Conservation (phyloP, 371 early-diverging fungal species). For the Dinochytrium kinnereticum region DNA sequence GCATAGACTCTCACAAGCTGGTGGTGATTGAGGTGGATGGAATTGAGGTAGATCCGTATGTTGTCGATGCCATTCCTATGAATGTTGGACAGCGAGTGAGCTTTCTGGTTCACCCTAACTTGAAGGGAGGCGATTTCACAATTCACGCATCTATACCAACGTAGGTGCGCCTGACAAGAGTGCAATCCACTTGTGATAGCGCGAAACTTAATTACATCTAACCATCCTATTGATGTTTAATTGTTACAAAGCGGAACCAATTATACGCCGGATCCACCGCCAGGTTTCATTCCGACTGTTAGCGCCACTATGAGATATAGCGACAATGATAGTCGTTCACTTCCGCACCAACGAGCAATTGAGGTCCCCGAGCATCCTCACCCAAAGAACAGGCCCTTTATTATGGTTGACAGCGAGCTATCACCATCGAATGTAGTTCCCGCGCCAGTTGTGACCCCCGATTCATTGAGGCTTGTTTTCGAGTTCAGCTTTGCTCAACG, state of each 20-base stretch:
- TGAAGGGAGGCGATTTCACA: background rate
- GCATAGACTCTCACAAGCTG: conserved; percentile 77
- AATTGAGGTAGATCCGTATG: conserved; percentile 56
- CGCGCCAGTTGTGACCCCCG: conserved; percentile 8
- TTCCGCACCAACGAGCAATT: background rate
- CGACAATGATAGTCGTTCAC: background rate
- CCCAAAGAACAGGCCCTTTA: background rate
- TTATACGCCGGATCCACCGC: background rate
- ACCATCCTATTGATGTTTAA: conserved; percentile 79
- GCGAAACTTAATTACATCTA: no score
- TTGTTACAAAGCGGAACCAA: background rate
- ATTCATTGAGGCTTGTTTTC: conserved; percentile 4
- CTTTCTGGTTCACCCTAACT: conserved; percentile 48
- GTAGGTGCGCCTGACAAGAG: no score
- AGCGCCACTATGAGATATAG: background rate
- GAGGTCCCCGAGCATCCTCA: no score
- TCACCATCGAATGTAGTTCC: background rate
- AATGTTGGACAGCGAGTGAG: conserved; percentile 45
- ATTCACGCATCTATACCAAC: conserved; percentile 43
- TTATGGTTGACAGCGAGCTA: conserved; percentile 20
- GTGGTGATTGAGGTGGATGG: conserved; percentile 86
- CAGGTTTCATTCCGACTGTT: background rate
- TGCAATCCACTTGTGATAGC: no score
- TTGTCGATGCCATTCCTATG: conserved; percentile 34
- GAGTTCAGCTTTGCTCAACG: conserved; percentile 22